A percentile compares a stretch with the other conserved stretches of the same genome.
Conservation (phyloP, 176 grass and related monocot genomes). For the Aechmea fasciata region DNA sequence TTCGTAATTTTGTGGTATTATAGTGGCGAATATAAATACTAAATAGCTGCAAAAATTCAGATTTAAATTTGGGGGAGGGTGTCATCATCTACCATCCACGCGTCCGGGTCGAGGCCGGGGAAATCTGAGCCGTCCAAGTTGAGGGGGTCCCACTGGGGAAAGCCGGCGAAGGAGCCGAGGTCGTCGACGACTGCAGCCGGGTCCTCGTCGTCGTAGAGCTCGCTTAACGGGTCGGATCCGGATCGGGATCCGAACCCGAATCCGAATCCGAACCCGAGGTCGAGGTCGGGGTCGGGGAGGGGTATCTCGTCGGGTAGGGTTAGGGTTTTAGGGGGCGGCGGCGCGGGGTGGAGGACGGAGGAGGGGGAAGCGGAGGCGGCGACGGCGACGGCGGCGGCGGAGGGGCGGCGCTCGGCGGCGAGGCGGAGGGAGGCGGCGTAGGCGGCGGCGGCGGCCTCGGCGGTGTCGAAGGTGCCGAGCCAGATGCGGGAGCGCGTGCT, state of each 20-base stretch:
- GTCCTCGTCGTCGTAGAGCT: not conserved
- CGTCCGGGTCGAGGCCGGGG: not conserved
- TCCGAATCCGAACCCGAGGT: not conserved
- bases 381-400: conserved; percentile 11
- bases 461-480: conserved; percentile 84
- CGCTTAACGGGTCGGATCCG: conserved; percentile 19
- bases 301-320: conserved; percentile 28
- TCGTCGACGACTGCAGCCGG: not conserved
- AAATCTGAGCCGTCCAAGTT: not conserved
- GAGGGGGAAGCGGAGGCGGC: conserved; percentile 5
- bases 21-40: conserved; percentile 35
- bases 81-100: not conserved
- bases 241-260: conserved; percentile 5
- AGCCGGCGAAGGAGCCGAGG: not conserved
- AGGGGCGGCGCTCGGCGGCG: conserved; percentile 42
- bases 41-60: conserved; percentile 5
- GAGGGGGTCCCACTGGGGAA: not conserved
- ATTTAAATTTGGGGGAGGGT: not conserved
- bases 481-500: conserved; percentile 61
- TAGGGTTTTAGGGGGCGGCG: conserved; percentile 1
- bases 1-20: conserved; percentile 10
- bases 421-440: conserved; percentile 52
- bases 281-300: conserved; percentile 22
- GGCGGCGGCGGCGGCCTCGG: conserved; percentile 43
- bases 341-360: conserved; percentile 25